Conservation (phyloP, 306 rosid species). For the Pyrus bretschneideri region DNA sequence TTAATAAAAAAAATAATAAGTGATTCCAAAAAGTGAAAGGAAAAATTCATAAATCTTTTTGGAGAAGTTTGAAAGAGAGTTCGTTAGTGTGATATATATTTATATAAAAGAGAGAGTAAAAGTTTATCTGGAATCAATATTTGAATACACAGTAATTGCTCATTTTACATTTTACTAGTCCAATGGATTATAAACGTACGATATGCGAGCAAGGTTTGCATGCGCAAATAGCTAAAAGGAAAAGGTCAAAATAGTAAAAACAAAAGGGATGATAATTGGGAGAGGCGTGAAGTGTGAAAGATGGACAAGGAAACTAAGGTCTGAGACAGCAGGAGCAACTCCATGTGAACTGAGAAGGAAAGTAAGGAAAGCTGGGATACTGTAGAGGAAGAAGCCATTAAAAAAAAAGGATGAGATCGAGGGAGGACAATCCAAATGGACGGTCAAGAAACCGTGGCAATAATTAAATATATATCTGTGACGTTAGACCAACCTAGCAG, state of each 20-base stretch:
- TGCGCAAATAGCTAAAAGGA: not conserved
- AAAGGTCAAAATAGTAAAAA: conserved; percentile 14
- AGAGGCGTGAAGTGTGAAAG: conserved; percentile 14
- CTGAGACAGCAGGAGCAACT: conserved; percentile 17
- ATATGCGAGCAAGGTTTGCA: not conserved
- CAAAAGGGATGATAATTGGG: not conserved
- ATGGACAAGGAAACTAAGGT: conserved; percentile 21
- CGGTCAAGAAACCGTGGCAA: conserved; percentile 47
- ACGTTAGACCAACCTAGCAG: conserved; percentile 45
- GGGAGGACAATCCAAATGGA: conserved; percentile 43
- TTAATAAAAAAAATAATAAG: not conserved
- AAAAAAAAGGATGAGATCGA: conserved; percentile 9
- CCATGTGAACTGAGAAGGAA: conserved; percentile 54
- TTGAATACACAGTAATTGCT: no score
- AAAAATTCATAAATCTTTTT: not conserved
- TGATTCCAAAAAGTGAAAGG: not conserved
- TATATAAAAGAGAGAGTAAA: not conserved
- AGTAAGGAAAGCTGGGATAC: conserved; percentile 63
- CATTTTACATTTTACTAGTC: no score
- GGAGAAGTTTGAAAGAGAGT: not conserved
- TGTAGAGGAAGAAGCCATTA: conserved; percentile 38
- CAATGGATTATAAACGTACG: not conserved
- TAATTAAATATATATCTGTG: conserved; percentile 40
- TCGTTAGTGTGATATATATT: not conserved
- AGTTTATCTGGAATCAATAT: not conserved